A percentile compares a stretch with the other conserved stretches of the same genome.
phyloP scores from a whole-genome alignment of 768 basidiomycete species.

The Podaxis sp. region DNA sequence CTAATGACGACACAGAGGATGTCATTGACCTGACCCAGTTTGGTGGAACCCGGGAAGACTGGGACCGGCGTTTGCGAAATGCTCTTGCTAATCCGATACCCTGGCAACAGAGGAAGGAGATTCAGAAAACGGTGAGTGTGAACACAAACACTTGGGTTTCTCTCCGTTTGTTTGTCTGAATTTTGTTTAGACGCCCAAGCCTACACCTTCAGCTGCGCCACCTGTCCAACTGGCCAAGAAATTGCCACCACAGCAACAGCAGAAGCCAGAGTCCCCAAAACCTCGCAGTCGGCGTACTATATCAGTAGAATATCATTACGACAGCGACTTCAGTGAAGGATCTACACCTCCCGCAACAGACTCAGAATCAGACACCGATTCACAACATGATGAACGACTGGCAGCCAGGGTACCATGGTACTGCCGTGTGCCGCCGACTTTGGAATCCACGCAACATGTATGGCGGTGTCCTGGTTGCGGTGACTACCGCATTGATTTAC shows the following conservation, averaged over 20 bases:
- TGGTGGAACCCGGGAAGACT: constrained; percentile 27
- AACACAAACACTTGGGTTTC: not conserved
- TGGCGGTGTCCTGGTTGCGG: constrained; percentile 53
- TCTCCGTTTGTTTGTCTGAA: not conserved
- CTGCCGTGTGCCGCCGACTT: constrained; percentile 32
- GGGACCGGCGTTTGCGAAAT: constrained; percentile 26
- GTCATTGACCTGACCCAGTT: constrained; percentile 27
- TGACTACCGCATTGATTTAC: constrained; percentile 42
- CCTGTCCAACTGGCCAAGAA: not conserved
- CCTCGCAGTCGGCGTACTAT: not conserved
- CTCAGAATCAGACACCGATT: constrained; percentile 27
- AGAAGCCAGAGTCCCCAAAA: not conserved
- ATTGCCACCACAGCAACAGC: not conserved
- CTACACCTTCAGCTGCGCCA: not conserved
- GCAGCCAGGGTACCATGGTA: constrained; percentile 32
- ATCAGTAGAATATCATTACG: constrained; percentile 34
- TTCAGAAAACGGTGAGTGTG: not conserved
- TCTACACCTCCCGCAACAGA: constrained; percentile 45
- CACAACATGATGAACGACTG: constrained; percentile 20
- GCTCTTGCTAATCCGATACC: constrained; percentile 13
- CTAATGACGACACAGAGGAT: constrained; percentile 11
- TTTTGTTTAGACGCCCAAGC: not conserved
- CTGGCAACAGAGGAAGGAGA: constrained; percentile 14
- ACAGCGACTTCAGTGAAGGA: constrained; percentile 56
- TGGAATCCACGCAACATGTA: constrained; percentile 41